Percentiles rank a stretch among this genome's conserved stretches.
Evolutionary conservation across 2,329 filamentous ascomycete species (phyloP).

Genomic region (Alternaria sp.): DNA sequence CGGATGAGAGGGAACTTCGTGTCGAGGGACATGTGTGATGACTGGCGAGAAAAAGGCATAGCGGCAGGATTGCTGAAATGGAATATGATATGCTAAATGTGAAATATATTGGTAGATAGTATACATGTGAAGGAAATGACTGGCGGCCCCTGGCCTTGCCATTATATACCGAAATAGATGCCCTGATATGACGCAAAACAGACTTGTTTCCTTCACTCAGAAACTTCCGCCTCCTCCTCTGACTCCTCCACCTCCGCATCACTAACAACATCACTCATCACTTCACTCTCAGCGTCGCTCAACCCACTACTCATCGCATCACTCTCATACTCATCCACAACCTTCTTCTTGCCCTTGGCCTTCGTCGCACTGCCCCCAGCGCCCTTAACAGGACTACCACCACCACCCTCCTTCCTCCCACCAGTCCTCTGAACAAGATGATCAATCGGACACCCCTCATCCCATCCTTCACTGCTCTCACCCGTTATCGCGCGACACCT

Average conservation of each 20-base stretch:
- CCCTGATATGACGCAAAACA: background rate
- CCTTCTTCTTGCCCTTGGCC: slow-evolving; percentile 16
- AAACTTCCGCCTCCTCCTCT: slow-evolving; percentile 1
- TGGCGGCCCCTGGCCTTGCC: background rate
- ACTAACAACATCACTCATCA: slow-evolving; percentile 35
- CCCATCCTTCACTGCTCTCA: slow-evolving; percentile 67
- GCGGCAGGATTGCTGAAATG: no score
- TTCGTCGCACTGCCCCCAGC: slow-evolving; percentile 19
- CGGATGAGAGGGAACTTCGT: no score
- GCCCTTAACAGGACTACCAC: slow-evolving; percentile 21
- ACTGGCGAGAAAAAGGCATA: no score
- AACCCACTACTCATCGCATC: slow-evolving; percentile 28
- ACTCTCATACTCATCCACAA: slow-evolving; percentile 29
- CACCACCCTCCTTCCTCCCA: slow-evolving; percentile 53
- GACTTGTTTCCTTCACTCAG: background rate
- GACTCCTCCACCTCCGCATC: slow-evolving; percentile 30
- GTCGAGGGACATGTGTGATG: no score
- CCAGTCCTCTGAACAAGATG: slow-evolving; percentile 66
- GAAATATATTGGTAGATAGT: background rate
- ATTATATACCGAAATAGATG: background rate
- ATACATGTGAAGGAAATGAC: background rate
- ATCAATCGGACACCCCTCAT: slow-evolving; percentile 68
- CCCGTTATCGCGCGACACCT: slow-evolving; percentile 67
- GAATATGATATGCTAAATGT: no score
- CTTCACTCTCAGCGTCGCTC: slow-evolving; percentile 18